Evolutionary conservation across 352 stramenopile genomes (phyloP), one percentile per base, ranked within the genome.

Genomic region (Phytophthora megakarya): DNA sequence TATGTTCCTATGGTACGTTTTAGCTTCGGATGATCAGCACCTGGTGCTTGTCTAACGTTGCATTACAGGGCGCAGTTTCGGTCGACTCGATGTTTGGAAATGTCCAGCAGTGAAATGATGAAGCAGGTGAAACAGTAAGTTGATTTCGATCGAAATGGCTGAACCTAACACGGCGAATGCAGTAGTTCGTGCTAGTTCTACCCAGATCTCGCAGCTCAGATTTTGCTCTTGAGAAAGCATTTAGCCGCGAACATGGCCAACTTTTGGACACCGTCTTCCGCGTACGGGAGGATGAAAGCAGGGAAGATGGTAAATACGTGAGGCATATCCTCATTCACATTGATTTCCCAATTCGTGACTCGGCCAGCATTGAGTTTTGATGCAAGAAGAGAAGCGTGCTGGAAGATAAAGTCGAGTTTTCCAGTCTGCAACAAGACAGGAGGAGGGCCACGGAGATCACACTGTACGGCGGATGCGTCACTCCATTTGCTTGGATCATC

Each of bases 1-100:
- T 86, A 86, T 67, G 64, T 64, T 8, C 56, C 74, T 7, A 88
- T 86, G 76, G 79, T 87, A 64, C 23, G 69, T 65, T 33, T 53
- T 28, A 49, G 19, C 19, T 51, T 26, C 19, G 8, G 2, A 18
- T 37, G 23, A n/a, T 32, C 26, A 32, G 30, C 30, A 35, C 3
- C 30, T 7, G 30, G 30, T 35, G 30, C 16, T 55, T 44, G 59
- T 58, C 35, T 40, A 39, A 51, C 40, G 40, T 56, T 52, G n/a
- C n/a, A 16, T 52, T 59, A 19, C 28, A 81, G 73, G 62, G 73
- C 22, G 42, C 54, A n/a, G n/a, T 81, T 19, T 81, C 70, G 9
- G 70, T 67, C 22, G 62, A 73, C 3, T 59, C 73, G 21, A 69
- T 80, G 52, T 35, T 32, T 35, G 30, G 33, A 50, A 60, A 38